Percentiles rank a stretch among this genome's conserved stretches.
Evolutionary conservation across 2,329 filamentous ascomycete genomes (phyloP).

Genomic region (Fusarium musae): DNA sequence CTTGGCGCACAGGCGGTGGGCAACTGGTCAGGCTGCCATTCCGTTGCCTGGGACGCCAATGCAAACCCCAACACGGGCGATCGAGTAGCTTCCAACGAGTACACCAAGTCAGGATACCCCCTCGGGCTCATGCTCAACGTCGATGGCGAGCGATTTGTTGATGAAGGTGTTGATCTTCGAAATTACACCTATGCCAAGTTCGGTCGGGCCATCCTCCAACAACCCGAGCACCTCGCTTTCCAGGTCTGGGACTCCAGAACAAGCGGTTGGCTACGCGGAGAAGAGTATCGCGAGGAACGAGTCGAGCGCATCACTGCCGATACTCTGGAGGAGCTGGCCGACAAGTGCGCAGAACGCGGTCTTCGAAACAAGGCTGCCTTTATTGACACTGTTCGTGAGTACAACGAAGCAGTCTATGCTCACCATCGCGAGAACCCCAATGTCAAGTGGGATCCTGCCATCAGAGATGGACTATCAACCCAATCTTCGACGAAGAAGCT

Average conservation of each 20-base stretch:
- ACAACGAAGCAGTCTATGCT: conserved; percentile 11
- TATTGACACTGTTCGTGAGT: not conserved
- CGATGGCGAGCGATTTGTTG: conserved; percentile 4
- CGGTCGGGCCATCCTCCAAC: conserved; percentile 13
- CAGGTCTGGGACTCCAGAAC: conserved; percentile 16
- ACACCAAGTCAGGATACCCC: conserved; percentile 19
- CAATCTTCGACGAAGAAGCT: conserved; percentile 6
- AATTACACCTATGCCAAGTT: conserved; percentile 25
- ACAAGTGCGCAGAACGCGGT: not conserved
- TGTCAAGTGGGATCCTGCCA: conserved; percentile 13
- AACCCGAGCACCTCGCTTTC: conserved; percentile 15
- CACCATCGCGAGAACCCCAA: not conserved
- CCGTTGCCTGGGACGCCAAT: conserved; percentile 17
- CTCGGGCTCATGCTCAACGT: conserved; percentile 15
- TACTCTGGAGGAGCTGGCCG: not conserved
- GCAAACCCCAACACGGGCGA: conserved; percentile 12
- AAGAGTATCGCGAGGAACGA: conserved; percentile 18
- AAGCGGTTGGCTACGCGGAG: conserved; percentile 3
- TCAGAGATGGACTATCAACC: conserved; percentile 6
- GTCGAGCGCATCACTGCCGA: conserved; percentile 5
- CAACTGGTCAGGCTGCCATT: conserved; percentile 13
- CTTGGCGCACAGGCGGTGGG: not conserved
- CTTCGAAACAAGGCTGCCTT: not conserved
- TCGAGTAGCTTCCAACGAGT: conserved; percentile 16
- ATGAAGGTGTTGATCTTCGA: conserved; percentile 11